Conservation (phyloP, 2,329 filamentous ascomycete genomes). For the Clonostachys chloroleuca region DNA sequence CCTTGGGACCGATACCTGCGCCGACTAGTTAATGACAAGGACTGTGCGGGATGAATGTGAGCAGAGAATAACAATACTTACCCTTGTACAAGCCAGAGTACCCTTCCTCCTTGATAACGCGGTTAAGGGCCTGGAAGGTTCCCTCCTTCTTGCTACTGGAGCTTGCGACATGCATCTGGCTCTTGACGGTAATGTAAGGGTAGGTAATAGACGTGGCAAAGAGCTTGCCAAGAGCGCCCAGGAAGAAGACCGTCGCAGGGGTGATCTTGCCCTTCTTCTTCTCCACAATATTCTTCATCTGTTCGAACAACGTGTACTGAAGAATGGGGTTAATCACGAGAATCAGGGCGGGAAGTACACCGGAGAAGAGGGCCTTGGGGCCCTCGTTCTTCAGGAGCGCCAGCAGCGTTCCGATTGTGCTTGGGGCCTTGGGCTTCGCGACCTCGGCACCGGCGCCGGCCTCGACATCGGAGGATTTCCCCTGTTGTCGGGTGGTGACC, state of each 20-base stretch:
- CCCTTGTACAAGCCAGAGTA: slow-evolving; percentile 90
- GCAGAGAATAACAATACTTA: slow-evolving; percentile 33
- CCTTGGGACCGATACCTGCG: slow-evolving; percentile 88
- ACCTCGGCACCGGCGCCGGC: slow-evolving; percentile 21
- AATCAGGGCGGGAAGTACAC: slow-evolving; percentile 87
- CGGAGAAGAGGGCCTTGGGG: slow-evolving; percentile 78
- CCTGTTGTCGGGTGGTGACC: slow-evolving; percentile 83
- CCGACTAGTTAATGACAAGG: background rate
- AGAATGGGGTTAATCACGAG: slow-evolving; percentile 97
- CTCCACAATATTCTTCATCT: slow-evolving; percentile 90
- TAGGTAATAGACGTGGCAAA: slow-evolving; percentile 93
- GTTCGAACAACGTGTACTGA: slow-evolving; percentile 98
- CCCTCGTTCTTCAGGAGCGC: slow-evolving; percentile 81
- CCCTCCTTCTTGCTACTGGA: slow-evolving; percentile 74
- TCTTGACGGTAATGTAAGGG: slow-evolving; percentile 98
- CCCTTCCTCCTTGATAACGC: slow-evolving; percentile 86
- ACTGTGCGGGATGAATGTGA: background rate
- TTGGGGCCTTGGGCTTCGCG: slow-evolving; percentile 48
- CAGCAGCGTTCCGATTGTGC: slow-evolving; percentile 77
- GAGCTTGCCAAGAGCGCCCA: slow-evolving; percentile 91
- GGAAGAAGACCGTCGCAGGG: slow-evolving; percentile 80
- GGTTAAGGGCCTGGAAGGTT: slow-evolving; percentile 71
- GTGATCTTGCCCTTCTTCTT: slow-evolving; percentile 63
- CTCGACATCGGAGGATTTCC: slow-evolving; percentile 36
- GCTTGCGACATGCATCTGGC: slow-evolving; percentile 88